Conservation (phyloP, 331 rosid genomes). For the Erythrophleum ivorense region DNA sequence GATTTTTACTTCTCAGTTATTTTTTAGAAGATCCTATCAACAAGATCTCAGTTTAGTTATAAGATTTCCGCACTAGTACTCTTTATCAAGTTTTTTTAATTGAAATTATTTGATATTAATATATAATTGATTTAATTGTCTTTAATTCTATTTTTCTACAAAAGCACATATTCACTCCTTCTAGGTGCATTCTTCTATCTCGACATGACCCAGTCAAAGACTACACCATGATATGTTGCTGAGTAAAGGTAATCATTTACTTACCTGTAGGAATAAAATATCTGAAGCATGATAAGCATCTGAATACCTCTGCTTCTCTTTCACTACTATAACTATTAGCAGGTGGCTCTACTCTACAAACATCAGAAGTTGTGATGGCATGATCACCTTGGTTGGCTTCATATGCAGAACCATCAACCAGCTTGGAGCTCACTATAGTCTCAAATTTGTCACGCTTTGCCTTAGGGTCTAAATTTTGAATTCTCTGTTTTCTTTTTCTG, state of each 20-base stretch:
- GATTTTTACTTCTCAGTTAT: too few species aligned
- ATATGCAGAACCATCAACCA: not conserved
- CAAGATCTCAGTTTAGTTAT: too few species aligned
- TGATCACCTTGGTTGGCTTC: conserved; percentile 30
- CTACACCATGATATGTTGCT: not conserved
- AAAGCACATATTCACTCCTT: too few species aligned
- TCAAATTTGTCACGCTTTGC: conserved; percentile 40
- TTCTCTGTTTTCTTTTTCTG: conserved; percentile 37
- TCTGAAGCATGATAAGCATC: conserved; percentile 54
- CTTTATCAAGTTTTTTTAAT: too few species aligned
- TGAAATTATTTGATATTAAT: too few species aligned
- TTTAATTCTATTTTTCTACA: too few species aligned
- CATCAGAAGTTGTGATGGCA: conserved; percentile 13
- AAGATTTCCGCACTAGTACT: too few species aligned
- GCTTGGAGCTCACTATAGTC: conserved; percentile 14
- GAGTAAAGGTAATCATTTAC: conserved; percentile 9
- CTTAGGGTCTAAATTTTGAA: conserved; percentile 10
- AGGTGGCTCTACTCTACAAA: conserved; percentile 22
- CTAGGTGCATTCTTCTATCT: too few species aligned
- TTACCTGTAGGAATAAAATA: conserved; percentile 44
- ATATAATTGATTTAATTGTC: too few species aligned
- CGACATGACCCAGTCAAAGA: not conserved
- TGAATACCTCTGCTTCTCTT: conserved; percentile 48
- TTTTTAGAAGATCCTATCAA: too few species aligned
- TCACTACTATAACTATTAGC: conserved; percentile 27